phyloP scores from a whole-genome alignment of 345 rosid species.

The Lepidium sativum region DNA sequence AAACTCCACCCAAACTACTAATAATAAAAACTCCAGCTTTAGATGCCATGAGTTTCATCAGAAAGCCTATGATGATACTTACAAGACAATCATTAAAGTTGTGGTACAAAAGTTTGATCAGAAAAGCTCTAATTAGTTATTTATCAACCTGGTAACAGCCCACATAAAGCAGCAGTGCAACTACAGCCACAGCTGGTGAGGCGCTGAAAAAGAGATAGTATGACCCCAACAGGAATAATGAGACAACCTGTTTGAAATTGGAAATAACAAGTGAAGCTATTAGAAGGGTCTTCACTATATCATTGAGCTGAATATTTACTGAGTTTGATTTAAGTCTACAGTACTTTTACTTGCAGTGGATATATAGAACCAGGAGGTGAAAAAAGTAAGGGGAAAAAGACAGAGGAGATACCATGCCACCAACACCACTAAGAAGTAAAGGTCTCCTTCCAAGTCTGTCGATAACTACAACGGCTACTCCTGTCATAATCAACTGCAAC shows the following conservation, averaged over 20 bases:
- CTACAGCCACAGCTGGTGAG: constrained; percentile 60
- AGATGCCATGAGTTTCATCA: not conserved
- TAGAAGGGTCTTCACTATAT: not conserved
- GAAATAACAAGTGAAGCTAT: not conserved
- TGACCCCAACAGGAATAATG: constrained; percentile 83
- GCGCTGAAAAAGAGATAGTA: constrained; percentile 72
- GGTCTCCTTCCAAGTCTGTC: constrained; percentile 97
- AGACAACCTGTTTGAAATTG: constrained; percentile 46
- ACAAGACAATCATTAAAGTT: not conserved
- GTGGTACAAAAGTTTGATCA: not conserved
- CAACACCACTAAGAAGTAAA: constrained; percentile 80
- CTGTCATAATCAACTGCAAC: constrained; percentile 86
- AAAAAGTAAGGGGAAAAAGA: not conserved
- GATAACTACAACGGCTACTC: constrained; percentile 69
- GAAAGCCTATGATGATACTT: not conserved
- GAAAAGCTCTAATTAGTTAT: not conserved
- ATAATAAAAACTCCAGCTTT: not conserved
- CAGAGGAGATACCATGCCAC: constrained; percentile 62
- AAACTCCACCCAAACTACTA: not conserved
- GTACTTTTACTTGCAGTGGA: not conserved
- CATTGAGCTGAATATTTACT: not conserved
- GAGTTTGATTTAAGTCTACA: not conserved
- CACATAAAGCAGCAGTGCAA: constrained; percentile 73
- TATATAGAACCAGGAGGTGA: not conserved
- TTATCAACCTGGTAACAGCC: constrained; percentile 93